Conservation (phyloP, 352 stramenopile species). For the Phytophthora gonapodyides region DNA sequence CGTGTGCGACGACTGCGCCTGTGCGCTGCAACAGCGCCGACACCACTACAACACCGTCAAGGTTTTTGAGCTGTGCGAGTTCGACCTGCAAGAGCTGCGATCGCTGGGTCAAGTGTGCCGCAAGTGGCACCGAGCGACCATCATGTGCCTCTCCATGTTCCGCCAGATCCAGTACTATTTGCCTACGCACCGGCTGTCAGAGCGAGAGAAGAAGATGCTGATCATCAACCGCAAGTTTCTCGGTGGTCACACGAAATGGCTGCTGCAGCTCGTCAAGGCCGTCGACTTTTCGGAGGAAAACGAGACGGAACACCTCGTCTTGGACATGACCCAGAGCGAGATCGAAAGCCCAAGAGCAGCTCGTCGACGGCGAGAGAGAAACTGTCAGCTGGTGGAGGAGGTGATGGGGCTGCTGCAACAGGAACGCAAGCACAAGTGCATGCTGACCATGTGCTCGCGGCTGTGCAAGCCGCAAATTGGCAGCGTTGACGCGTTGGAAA, state of each 20-base stretch:
- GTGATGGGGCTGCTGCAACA: constrained; percentile 70
- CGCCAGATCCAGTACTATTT: constrained; percentile 90
- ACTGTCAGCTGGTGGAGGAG: constrained; percentile 53
- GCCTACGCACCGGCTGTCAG: constrained; percentile 72
- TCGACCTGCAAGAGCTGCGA: constrained; percentile 75
- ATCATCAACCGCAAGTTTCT: constrained; percentile 85
- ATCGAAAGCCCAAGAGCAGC: constrained; percentile 22
- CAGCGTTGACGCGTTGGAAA: constrained; percentile 80
- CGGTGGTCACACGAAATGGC: constrained; percentile 80
- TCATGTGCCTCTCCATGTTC: constrained; percentile 91
- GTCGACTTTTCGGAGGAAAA: constrained; percentile 73
- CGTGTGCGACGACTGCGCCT: constrained; percentile 84
- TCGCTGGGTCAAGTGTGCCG: constrained; percentile 79
- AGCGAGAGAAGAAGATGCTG: constrained; percentile 72
- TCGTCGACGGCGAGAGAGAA: constrained; percentile 23
- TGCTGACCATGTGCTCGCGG: constrained; percentile 88
- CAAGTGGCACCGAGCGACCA: constrained; percentile 85
- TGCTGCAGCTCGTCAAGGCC: constrained; percentile 83
- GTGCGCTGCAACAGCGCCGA: constrained; percentile 75
- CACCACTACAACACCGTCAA: constrained; percentile 88
- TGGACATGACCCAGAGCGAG: constrained; percentile 28
- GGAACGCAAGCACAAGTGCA: constrained; percentile 77
- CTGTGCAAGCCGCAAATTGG: constrained; percentile 75
- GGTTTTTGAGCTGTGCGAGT: constrained; percentile 85
- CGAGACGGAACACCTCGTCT: constrained; percentile 39